Evolutionary conservation across 352 stramenopile genomes (phyloP), one percentile per base, ranked within the genome.

Genomic region (Pythium graminicola): DNA sequence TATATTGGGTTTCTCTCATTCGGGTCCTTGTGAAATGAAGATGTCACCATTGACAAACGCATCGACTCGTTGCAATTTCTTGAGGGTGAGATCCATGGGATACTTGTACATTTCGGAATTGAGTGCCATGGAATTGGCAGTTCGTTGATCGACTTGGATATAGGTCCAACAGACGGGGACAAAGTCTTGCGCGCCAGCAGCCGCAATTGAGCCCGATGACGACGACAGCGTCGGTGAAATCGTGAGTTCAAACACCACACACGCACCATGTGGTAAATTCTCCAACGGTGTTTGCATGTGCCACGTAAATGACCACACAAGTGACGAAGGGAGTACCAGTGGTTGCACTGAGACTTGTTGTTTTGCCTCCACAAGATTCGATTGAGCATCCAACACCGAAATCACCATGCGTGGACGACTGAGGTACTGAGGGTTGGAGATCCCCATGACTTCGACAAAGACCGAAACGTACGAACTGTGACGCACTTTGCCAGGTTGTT

Each of bases 211-310:
- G 1, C 52, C 59, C 9, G 36, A 46, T 6, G 58, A 66, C 17
- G 58, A 57, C 19, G 38, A 57, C 3, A 70, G 56, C 16, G 60
- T 57, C 3, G 72, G 72, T 10, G 72, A 73, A 29, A 79, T 69
- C 22, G 61, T 66, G 26, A 93, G 66, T 62, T 90, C 79, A 19
- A 91, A 64, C 0, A 89, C 73, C 28, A 93, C 70, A 22, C 73
- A 86, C 7, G 77, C 73, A 31, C 76, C 76, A 36, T 87, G 72
- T 0, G 78, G 73, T n/a, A 97, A 62, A 48, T 95, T 95, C 66
- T 96, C 86, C 10, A 97, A 50, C n/a, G 88, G 85, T 0, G 85
- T 97, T 53, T 96, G 85, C 88, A 97, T 96, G 62, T 96, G 81
- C 88, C 88, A 97, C 22, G 86, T 96, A 53, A 91, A 86, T 10